phyloP scores from a whole-genome alignment of 1,284 basidiomycete species.

The Ceratobasidium sp. region DNA sequence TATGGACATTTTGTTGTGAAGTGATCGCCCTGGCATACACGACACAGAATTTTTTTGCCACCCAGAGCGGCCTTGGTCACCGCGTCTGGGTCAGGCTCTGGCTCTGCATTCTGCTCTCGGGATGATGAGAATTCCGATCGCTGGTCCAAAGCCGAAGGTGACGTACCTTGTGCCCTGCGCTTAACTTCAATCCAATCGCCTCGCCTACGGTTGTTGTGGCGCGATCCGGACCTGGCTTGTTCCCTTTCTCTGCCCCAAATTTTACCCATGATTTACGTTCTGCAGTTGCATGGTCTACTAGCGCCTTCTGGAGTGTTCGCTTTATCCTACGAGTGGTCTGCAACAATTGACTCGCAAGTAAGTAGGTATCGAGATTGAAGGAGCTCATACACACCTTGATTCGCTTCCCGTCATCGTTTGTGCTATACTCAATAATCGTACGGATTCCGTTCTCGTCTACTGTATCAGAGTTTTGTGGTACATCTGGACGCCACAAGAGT shows the following conservation, averaged over 20 bases:
- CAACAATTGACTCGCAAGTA: not conserved
- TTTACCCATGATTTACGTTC: slow-evolving; percentile 95
- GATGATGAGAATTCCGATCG: not conserved
- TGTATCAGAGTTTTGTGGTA: slow-evolving; percentile 69
- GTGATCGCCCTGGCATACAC: slow-evolving; percentile 96
- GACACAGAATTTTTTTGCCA: slow-evolving; percentile 88
- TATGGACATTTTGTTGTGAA: slow-evolving; percentile 99
- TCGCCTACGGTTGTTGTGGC: slow-evolving; percentile 98
- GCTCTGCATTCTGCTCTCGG: slow-evolving; percentile 63
- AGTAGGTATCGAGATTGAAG: not conserved
- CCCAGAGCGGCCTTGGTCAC: slow-evolving; percentile 77
- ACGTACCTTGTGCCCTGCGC: slow-evolving; percentile 81
- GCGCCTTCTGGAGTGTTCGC: slow-evolving; percentile 89
- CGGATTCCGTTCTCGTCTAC: slow-evolving; percentile 91
- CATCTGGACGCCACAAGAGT: slow-evolving; percentile 54
- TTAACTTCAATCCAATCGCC: slow-evolving; percentile 87
- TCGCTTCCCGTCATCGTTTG: slow-evolving; percentile 94
- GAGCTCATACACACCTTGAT: slow-evolving; percentile 81
- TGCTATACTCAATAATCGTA: slow-evolving; percentile 83
- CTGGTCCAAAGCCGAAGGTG: slow-evolving; percentile 9
- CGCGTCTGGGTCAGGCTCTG: slow-evolving; percentile 79
- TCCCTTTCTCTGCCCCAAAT: slow-evolving; percentile 94
- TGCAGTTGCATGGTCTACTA: slow-evolving; percentile 93
- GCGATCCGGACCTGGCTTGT: slow-evolving; percentile 88
- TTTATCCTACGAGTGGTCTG: slow-evolving; percentile 90